Percentiles rank a stretch among this genome's conserved stretches.
Conservation (phyloP, 2,329 filamentous ascomycete genomes). For the Pseudovirgaria hyperparasitica region DNA sequence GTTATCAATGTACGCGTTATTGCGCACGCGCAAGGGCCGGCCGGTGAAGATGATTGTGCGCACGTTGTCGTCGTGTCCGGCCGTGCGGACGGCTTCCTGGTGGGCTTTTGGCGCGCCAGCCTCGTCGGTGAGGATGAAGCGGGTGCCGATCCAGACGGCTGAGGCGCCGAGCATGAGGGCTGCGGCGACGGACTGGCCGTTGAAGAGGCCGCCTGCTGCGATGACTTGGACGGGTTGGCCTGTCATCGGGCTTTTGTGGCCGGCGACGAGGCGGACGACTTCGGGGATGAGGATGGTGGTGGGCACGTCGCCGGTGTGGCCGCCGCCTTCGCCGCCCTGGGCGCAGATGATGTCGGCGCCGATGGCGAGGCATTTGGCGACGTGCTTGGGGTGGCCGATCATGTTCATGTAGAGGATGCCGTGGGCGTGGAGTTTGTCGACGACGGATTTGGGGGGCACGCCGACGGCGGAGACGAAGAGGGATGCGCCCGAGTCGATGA, state of each 20-base stretch:
- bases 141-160: slow-evolving; percentile 92
- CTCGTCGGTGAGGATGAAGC: slow-evolving; percentile 89
- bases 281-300: slow-evolving; percentile 87
- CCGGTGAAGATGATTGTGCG: slow-evolving; percentile 98
- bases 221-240: slow-evolving; percentile 81
- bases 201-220: slow-evolving; percentile 88
- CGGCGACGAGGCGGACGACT: slow-evolving; percentile 69
- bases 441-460: slow-evolving; percentile 75
- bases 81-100: slow-evolving; percentile 87
- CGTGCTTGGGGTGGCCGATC: slow-evolving; percentile 99
- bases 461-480: slow-evolving; percentile 96
- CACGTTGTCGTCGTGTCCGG: slow-evolving; percentile 89
- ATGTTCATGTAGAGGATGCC: slow-evolving; percentile 99
- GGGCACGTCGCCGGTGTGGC: slow-evolving; percentile 88
- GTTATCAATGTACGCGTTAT: slow-evolving; percentile 84
- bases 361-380: slow-evolving; percentile 80
- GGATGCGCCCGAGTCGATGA: slow-evolving; percentile 82
- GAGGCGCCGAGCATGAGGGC: slow-evolving; percentile 84
- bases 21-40: slow-evolving; percentile 83
- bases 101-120: slow-evolving; percentile 86
- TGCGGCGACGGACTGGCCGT: slow-evolving; percentile 79
- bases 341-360: slow-evolving; percentile 96
- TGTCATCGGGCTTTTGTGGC: slow-evolving; percentile 75
- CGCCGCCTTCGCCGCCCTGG: slow-evolving; percentile 93
- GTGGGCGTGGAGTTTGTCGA: slow-evolving; percentile 77